phyloP scores from a whole-genome alignment of 257 asterid species.

The Euphrasia confusa region DNA sequence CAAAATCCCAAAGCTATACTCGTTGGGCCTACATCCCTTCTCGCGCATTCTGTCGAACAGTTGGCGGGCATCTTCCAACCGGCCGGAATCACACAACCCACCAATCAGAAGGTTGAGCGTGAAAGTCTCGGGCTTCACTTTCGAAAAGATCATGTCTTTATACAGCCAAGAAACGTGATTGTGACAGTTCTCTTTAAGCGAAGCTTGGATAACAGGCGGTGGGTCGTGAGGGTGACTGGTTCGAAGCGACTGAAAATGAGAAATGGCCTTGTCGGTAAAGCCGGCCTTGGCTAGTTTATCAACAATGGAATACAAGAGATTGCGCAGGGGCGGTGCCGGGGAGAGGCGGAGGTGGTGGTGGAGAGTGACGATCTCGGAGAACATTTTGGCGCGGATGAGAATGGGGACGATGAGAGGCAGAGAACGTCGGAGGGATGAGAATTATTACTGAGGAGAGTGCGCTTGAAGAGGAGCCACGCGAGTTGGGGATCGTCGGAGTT shows the following conservation, averaged over 20 bases:
- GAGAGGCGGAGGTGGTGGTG: constrained; percentile 46
- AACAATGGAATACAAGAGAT: constrained; percentile 41
- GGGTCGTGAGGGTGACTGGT: constrained; percentile 37
- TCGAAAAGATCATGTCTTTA: constrained; percentile 59
- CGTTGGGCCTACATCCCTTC: constrained; percentile 75
- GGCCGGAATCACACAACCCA: constrained; percentile 56
- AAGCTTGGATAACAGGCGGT: constrained; percentile 44
- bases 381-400: constrained; percentile 62
- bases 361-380: constrained; percentile 55
- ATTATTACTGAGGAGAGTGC: constrained; percentile 28
- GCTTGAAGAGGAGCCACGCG: constrained; percentile 82
- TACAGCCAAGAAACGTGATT: constrained; percentile 50
- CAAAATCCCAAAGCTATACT: constrained; percentile 71
- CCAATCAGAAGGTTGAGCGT: constrained; percentile 72
- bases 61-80: constrained; percentile 62
- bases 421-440: constrained; percentile 12
- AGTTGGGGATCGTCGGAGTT: constrained; percentile 53
- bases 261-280: constrained; percentile 40
- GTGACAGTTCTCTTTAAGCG: constrained; percentile 30
- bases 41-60: constrained; percentile 70
- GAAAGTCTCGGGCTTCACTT: constrained; percentile 54
- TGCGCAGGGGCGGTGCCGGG: constrained; percentile 23
- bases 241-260: constrained; percentile 62
- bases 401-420: constrained; percentile 53
- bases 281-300: constrained; percentile 46